These are phyloP conservation scores for Atalantia buxifolia DNA, from an alignment of 345 rosid genomes.

Conservation along the genomic window DNA sequence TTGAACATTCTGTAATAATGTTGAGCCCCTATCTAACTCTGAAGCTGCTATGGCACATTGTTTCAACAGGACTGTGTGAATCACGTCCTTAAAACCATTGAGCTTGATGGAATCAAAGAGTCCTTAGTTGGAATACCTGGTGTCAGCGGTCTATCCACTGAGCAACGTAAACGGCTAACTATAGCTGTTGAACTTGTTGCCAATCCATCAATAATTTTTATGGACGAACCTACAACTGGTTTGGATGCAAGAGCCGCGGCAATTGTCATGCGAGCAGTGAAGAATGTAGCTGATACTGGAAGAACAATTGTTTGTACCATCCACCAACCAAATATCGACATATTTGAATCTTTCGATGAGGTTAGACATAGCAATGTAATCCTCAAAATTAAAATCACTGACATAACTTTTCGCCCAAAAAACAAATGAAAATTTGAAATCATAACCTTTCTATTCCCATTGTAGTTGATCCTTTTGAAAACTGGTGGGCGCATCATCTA, in stretches of 20 bases:
- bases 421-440: no score
- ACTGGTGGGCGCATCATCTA: constrained; percentile 64
- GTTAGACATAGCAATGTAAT: background rate
- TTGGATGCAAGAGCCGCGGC: constrained; percentile 14
- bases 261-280: constrained; percentile 7
- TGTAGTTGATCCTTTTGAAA: constrained; percentile 63
- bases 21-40: no score
- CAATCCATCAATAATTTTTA: constrained; percentile 9
- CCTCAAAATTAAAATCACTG: no score
- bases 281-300: constrained; percentile 11
- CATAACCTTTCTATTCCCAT: no score
- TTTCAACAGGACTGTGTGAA: background rate
- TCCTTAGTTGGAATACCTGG: constrained; percentile 11
- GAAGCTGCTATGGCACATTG: background rate
- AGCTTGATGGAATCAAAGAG: constrained; percentile 4
- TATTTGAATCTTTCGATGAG: constrained; percentile 14
- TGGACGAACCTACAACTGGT: constrained; percentile 13
- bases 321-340: constrained; percentile 8
- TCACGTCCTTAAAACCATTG: constrained; percentile 3
- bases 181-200: constrained; percentile 10
- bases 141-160: background rate
- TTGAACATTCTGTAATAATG: no score
- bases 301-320: constrained; percentile 11
- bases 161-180: constrained; percentile 3
- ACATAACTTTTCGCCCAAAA: no score